Percentiles rank a stretch among this genome's conserved stretches.
Conservation (phyloP, 129 eudicot genomes). For the Tagetes patula region DNA sequence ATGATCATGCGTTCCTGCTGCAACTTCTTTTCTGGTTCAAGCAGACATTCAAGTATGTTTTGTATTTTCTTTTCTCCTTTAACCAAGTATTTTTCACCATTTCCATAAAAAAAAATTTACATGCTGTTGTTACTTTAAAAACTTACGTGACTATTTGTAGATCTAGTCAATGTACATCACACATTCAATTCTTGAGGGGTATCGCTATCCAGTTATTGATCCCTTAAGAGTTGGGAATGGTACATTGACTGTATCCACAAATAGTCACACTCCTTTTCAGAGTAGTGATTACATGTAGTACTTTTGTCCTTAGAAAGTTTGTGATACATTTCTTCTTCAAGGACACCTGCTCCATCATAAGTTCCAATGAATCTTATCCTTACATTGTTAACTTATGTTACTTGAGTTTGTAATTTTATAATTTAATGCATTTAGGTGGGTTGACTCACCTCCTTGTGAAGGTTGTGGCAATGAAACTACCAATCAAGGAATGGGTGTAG, state of each 20-base stretch:
- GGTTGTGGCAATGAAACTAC: conserved; percentile 71
- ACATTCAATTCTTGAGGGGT: neutral
- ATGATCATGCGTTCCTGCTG: conserved; percentile 77
- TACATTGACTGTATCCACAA: neutral
- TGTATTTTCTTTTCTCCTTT: neutral
- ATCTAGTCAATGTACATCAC: neutral
- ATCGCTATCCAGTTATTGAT: neutral
- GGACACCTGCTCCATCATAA: neutral
- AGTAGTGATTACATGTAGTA: neutral
- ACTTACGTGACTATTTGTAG: neutral
- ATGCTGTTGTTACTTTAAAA: neutral
- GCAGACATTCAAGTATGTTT: conserved; percentile 77
- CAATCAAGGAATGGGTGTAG: conserved; percentile 67
- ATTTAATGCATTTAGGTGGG: conserved; percentile 63
- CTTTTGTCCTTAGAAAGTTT: neutral
- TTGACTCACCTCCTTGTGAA: conserved; percentile 86
- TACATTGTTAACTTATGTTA: conserved; percentile 12
- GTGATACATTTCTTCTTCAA: neutral
- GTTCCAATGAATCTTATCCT: neutral
- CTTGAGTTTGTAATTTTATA: neutral
- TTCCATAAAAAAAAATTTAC: neutral
- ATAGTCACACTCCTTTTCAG: neutral
- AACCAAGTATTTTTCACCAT: neutral
- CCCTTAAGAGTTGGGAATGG: neutral
- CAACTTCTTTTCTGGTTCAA: conserved; percentile 97